phyloP scores from a whole-genome alignment of 148 eudicot species.

The Selenicereus undatus region DNA sequence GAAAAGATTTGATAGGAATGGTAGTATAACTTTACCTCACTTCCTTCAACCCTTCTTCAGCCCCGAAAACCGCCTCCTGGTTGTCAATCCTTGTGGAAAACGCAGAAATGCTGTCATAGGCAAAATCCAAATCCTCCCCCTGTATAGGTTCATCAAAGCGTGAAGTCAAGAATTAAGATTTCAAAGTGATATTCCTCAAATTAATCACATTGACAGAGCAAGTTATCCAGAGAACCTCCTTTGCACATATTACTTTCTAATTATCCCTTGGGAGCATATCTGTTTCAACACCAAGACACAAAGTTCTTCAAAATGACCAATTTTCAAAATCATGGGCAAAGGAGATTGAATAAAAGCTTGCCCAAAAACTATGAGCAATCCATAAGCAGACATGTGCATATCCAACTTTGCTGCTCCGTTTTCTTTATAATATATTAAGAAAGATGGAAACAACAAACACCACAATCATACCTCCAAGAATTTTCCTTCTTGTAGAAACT shows the following conservation, averaged over 20 bases:
- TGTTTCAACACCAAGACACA: neutral
- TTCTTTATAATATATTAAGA: neutral
- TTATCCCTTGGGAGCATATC: neutral
- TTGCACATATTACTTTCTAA: neutral
- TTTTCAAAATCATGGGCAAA: no score
- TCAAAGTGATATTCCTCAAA: neutral
- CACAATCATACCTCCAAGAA: slow-evolving; percentile 54
- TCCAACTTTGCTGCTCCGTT: neutral
- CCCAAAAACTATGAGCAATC: neutral
- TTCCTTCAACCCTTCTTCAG: slow-evolving; percentile 95
- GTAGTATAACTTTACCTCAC: slow-evolving; percentile 47
- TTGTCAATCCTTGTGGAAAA: slow-evolving; percentile 89
- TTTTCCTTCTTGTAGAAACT: slow-evolving; percentile 60
- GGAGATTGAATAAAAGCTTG: no score
- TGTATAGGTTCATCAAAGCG: slow-evolving; percentile 18
- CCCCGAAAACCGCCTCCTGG: slow-evolving; percentile 96
- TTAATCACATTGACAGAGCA: neutral
- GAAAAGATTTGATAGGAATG: neutral
- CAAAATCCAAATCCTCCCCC: slow-evolving; percentile 97
- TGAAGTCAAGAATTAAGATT: slow-evolving; percentile 13
- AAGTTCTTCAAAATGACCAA: neutral
- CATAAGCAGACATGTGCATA: neutral
- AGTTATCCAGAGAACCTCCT: neutral
- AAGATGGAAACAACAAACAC: neutral
- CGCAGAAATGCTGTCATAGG: slow-evolving; percentile 93